Evolutionary conservation across 1,139 yeast genomes (phyloP).

Genomic region (Debaryomycetaceae sp.): DNA sequence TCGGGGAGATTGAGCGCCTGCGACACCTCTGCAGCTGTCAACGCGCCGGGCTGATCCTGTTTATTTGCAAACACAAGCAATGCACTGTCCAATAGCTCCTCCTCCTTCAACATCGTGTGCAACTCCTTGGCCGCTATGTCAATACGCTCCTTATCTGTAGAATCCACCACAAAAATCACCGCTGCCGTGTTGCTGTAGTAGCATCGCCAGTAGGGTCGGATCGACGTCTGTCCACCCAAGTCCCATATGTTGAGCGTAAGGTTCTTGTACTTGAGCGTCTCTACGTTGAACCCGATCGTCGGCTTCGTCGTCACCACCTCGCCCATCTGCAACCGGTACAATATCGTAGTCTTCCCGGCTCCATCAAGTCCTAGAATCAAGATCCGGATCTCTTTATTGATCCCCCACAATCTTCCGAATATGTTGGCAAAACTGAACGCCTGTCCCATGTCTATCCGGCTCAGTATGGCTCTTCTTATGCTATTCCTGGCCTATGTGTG

Average conservation of each 20-base stretch:
- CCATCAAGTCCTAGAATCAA: constrained; percentile 93
- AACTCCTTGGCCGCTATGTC: constrained; percentile 84
- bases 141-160: constrained; percentile 92
- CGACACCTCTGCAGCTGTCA: constrained; percentile 92
- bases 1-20: constrained; percentile 83
- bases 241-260: constrained; percentile 87
- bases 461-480: background rate
- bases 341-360: constrained; percentile 95
- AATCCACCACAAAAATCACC: constrained; percentile 92
- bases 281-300: constrained; percentile 96
- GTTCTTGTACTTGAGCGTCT: constrained; percentile 85
- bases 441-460: constrained; percentile 59
- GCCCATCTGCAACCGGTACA: constrained; percentile 87
- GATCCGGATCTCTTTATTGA: constrained; percentile 85
- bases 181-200: constrained; percentile 96
- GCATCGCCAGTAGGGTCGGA: constrained; percentile 97
- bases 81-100: constrained; percentile 86
- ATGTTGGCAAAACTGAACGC: constrained; percentile 70
- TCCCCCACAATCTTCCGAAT: constrained; percentile 85
- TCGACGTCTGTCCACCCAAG: constrained; percentile 95
- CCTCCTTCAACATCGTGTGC: constrained; percentile 89
- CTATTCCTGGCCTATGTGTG: background rate
- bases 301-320: constrained; percentile 94
- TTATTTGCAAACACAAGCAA: constrained; percentile 93
- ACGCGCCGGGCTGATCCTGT: constrained; percentile 95